Evolutionary conservation across 139 green algal genomes (phyloP).

Genomic region (Auxenochlorella pyrenoidosa): DNA sequence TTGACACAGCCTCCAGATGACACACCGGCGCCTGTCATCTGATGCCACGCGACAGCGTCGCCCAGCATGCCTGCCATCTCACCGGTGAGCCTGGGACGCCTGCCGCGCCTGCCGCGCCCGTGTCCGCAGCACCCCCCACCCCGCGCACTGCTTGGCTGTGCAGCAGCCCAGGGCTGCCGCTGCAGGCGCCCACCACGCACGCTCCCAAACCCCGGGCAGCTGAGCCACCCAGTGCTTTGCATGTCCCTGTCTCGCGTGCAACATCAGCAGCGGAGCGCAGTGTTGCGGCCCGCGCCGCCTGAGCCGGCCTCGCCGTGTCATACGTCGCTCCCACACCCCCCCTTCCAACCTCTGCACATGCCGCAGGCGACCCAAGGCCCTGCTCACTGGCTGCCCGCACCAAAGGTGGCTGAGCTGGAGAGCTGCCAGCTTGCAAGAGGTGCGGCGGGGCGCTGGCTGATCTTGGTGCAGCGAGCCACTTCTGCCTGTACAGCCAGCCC

Average conservation of each 20-base stretch:
- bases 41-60: too few relatives aligned
- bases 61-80: too few relatives aligned
- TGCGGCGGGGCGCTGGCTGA: too few relatives aligned
- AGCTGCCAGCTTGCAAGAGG: not conserved
- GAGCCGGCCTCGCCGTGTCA: constrained; percentile 48
- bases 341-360: not conserved
- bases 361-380: not conserved
- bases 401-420: not conserved
- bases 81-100: not conserved
- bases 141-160: not conserved
- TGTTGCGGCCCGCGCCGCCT: constrained; percentile 44
- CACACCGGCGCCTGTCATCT: too few relatives aligned
- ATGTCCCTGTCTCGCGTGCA: constrained; percentile 59
- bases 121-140: not conserved
- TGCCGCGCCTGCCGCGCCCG: not conserved
- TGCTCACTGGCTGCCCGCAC: too few relatives aligned
- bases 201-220: constrained; percentile 55
- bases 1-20: too few relatives aligned
- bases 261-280: constrained; percentile 38
- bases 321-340: constrained; percentile 38
- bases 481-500: not conserved
- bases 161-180: not conserved
- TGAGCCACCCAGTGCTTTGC: constrained; percentile 39
- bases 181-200: not conserved
- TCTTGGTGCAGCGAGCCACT: not conserved